phyloP scores from a whole-genome alignment of 495 filamentous ascomycete species.

The Aspergillus leporis region DNA sequence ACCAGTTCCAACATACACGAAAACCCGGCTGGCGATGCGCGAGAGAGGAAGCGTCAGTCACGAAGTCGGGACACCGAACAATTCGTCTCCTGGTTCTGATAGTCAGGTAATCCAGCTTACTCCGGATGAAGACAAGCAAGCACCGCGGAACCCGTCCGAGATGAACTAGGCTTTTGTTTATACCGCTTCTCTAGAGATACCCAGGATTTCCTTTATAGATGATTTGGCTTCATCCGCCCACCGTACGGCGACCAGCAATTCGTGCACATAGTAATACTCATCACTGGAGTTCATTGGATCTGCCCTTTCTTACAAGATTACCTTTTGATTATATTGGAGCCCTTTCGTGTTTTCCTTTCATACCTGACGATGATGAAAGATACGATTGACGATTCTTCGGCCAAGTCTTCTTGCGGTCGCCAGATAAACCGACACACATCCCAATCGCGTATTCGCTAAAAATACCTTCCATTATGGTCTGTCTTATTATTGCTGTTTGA shows the following conservation, averaged over 20 bases:
- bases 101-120: constrained; percentile 23
- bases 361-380: constrained; percentile 26
- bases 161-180: not conserved
- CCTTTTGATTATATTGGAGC: constrained; percentile 8
- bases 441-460: not conserved
- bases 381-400: constrained; percentile 21
- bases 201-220: not conserved
- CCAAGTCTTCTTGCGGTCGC: constrained; percentile 2
- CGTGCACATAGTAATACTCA: constrained; percentile 1
- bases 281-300: not conserved
- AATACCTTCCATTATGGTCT: not conserved
- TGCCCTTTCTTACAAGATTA: constrained; percentile 2
- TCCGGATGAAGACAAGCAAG: constrained; percentile 28
- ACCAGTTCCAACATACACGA: constrained; percentile 47
- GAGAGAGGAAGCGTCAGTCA: constrained; percentile 35
- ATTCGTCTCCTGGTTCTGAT: constrained; percentile 36
- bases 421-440: not conserved
- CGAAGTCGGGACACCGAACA: constrained; percentile 38
- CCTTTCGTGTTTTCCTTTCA: not conserved
- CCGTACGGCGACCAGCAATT: not conserved
- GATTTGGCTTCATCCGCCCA: not conserved
- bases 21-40: constrained; percentile 39
- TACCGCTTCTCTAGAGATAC: constrained; percentile 20
- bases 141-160: not conserved
- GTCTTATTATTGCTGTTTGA: constrained; percentile 7